Evolutionary conservation across 1,139 yeast genomes (phyloP).

Genomic region (Casaregolazyma suthepensis): DNA sequence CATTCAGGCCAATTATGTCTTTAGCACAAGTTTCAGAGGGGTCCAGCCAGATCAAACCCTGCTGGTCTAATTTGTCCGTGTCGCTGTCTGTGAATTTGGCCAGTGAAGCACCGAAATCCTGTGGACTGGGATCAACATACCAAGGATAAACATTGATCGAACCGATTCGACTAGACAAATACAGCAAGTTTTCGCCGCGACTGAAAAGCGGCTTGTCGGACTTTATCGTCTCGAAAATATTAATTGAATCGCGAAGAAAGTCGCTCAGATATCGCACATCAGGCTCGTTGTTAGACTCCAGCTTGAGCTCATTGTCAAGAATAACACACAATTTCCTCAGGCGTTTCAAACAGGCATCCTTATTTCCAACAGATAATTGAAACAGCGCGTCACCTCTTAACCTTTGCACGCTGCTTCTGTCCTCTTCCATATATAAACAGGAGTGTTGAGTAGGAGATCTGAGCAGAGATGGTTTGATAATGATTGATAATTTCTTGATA

Average conservation of each 20-base stretch:
- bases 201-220: slow-evolving; percentile 11
- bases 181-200: slow-evolving; percentile 17
- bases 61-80: slow-evolving; percentile 23
- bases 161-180: slow-evolving; percentile 23
- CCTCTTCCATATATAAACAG: not conserved
- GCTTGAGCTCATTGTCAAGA: slow-evolving; percentile 12
- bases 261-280: slow-evolving; percentile 7
- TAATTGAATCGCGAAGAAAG: slow-evolving; percentile 11
- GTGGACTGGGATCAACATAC: slow-evolving; percentile 19
- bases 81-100: slow-evolving; percentile 19
- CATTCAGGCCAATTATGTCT: not conserved
- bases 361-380: slow-evolving; percentile 21
- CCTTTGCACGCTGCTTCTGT: not conserved
- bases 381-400: slow-evolving; percentile 18
- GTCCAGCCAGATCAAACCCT: slow-evolving; percentile 9
- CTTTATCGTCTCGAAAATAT: slow-evolving; percentile 19
- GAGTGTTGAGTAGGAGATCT: not conserved
- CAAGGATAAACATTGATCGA: slow-evolving; percentile 24
- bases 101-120: slow-evolving; percentile 16
- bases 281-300: not conserved
- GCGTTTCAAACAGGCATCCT: slow-evolving; percentile 18
- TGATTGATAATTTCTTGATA: not conserved
- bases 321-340: slow-evolving; percentile 14
- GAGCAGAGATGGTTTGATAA: not conserved
- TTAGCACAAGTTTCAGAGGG: not conserved